Conservation (phyloP, 2,329 filamentous ascomycete genomes). For the Paracamarosporium sp. region DNA sequence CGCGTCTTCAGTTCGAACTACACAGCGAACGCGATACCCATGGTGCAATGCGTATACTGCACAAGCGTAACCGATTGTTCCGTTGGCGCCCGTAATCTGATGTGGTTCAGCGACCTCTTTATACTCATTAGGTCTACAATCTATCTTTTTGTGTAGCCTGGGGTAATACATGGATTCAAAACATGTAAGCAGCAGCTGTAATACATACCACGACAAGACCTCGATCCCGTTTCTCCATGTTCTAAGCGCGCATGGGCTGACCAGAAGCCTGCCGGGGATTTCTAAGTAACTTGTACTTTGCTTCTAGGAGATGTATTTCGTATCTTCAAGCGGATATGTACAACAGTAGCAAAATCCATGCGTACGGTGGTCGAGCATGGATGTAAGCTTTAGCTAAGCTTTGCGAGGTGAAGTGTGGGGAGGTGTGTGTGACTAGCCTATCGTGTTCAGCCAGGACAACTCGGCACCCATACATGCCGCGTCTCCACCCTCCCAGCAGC, state of each 20-base stretch:
- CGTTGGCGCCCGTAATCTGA: constrained; percentile 46
- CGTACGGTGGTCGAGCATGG: neutral
- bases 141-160: neutral
- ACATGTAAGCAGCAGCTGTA: neutral
- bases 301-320: no score
- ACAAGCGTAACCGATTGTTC: constrained; percentile 42
- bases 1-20: constrained; percentile 37
- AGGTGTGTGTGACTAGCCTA: neutral
- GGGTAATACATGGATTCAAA: neutral
- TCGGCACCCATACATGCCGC: constrained; percentile 1
- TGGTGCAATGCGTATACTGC: constrained; percentile 31
- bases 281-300: no score
- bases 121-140: neutral
- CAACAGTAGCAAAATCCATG: no score
- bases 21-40: constrained; percentile 41
- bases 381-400: neutral
- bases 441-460: neutral
- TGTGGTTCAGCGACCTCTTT: neutral
- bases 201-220: constrained; percentile 34
- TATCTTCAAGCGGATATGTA: no score
- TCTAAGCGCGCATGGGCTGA: no score
- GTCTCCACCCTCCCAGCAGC: neutral
- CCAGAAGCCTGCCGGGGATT: no score
- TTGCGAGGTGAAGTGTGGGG: neutral
- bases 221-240: constrained; percentile 20